Conservation (phyloP, 1,284 basidiomycete genomes). For the Pyrrhoderma noxium region DNA sequence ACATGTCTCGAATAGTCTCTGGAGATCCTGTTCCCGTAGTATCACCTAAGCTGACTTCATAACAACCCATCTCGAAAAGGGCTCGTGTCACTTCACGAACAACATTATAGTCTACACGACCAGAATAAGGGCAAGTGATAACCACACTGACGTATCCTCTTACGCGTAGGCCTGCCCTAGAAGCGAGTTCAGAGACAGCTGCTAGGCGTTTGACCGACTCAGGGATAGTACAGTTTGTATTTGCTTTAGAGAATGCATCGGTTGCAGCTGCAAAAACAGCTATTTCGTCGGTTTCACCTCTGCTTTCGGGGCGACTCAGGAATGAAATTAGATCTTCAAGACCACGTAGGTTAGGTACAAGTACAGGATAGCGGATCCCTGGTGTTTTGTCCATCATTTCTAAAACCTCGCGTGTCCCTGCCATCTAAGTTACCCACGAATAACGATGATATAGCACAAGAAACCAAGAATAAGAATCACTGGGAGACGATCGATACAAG, state of each 20-base stretch:
- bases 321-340: conserved; percentile 59
- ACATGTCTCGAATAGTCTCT: conserved; percentile 53
- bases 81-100: conserved; percentile 70
- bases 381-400: conserved; percentile 44
- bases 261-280: conserved; percentile 88
- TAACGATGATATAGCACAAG: background rate
- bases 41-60: conserved; percentile 89
- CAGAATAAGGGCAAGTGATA: conserved; percentile 83
- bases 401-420: conserved; percentile 71
- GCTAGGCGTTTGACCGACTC: conserved; percentile 67
- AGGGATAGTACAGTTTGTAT: conserved; percentile 72
- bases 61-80: conserved; percentile 86
- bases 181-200: conserved; percentile 57
- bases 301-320: conserved; percentile 33
- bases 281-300: conserved; percentile 63
- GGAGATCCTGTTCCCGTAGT: conserved; percentile 88
- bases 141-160: conserved; percentile 86
- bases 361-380: conserved; percentile 69
- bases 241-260: conserved; percentile 80
- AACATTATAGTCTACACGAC: conserved; percentile 57
- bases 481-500: no score
- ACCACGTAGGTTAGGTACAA: conserved; percentile 81
- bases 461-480: no score
- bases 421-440: conserved; percentile 55
- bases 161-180: conserved; percentile 59